phyloP scores from a whole-genome alignment of 2,329 filamentous ascomycete species.

The Fusarium begoniae region DNA sequence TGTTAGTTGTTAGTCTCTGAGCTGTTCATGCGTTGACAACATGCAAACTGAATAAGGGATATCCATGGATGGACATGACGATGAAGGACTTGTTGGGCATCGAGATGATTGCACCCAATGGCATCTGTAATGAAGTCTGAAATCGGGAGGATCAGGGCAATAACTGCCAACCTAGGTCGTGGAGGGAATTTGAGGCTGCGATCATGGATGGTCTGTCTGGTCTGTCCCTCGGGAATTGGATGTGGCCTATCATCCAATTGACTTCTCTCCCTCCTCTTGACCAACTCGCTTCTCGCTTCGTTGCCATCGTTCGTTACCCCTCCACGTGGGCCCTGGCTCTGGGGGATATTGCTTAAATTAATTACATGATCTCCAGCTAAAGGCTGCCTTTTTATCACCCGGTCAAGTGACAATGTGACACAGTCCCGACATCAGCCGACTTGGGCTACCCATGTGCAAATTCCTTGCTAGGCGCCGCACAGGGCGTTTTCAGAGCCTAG shows the following conservation, averaged over 20 bases:
- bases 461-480: slow-evolving; percentile 5
- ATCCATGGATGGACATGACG: not conserved
- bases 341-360: slow-evolving; percentile 7
- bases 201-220: not conserved
- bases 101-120: not conserved
- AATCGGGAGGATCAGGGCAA: not conserved
- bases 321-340: slow-evolving; percentile 35
- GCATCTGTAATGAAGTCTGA: not conserved
- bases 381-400: slow-evolving; percentile 2
- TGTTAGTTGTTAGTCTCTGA: slow-evolving; percentile 32
- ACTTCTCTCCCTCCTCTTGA: not conserved
- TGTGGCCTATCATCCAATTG: slow-evolving; percentile 6
- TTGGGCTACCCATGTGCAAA: slow-evolving; percentile 21
- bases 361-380: slow-evolving; percentile 20
- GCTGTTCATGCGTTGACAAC: slow-evolving; percentile 35
- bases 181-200: not conserved
- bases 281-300: not conserved
- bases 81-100: not conserved
- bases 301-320: slow-evolving; percentile 14
- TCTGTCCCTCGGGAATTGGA: not conserved
- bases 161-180: not conserved
- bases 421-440: slow-evolving; percentile 47
- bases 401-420: slow-evolving; percentile 23
- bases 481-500: not conserved
- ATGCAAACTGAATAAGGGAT: slow-evolving; percentile 11